A percentile compares a stretch with the other conserved stretches of the same genome.
Conservation (phyloP, 2,329 filamentous ascomycete species). For the Penicillium hesseltinei region DNA sequence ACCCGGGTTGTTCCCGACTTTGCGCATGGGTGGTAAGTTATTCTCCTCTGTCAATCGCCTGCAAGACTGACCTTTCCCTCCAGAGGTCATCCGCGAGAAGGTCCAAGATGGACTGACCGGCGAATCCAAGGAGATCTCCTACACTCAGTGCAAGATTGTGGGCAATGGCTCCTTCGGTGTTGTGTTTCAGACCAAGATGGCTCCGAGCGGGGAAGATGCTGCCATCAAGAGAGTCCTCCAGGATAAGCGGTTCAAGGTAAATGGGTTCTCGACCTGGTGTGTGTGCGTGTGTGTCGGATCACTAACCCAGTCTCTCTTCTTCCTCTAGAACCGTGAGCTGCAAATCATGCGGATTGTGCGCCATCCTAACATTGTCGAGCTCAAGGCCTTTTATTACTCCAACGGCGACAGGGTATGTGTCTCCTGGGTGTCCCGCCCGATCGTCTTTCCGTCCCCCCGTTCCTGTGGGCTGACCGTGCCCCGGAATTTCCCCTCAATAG, state of each 20-base stretch:
- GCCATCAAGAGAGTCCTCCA: constrained; percentile 98
- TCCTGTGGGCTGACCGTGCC: constrained; percentile 5
- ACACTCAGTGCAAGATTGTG: constrained; percentile 99
- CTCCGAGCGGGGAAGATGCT: constrained; percentile 95
- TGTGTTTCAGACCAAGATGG: constrained; percentile 98
- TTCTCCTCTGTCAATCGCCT: constrained; percentile 20
- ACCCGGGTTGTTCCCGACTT: constrained; percentile 79
- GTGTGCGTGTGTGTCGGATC: background rate
- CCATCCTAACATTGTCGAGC: constrained; percentile 96
- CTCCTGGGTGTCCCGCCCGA: constrained; percentile 5
- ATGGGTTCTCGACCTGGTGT: constrained; percentile 14
- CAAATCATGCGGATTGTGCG: constrained; percentile 99
- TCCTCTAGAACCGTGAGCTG: constrained; percentile 89
- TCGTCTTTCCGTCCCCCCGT: constrained; percentile 1
- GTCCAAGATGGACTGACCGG: constrained; percentile 97
- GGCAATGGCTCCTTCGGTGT: constrained; percentile 98
- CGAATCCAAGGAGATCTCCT: constrained; percentile 94
- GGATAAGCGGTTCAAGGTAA: constrained; percentile 98
- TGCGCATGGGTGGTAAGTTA: constrained; percentile 95
- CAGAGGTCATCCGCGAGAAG: constrained; percentile 97
- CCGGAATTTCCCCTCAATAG: constrained; percentile 44
- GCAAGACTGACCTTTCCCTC: constrained; percentile 5
- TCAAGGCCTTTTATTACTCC: constrained; percentile 99
- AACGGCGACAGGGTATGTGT: constrained; percentile 88
- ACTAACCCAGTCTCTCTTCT: constrained; percentile 29